Evolutionary conservation across 1,139 yeast species (phyloP), one percentile per base, ranked within the genome.

Genomic region (Eremothecium cymbalariae): DNA sequence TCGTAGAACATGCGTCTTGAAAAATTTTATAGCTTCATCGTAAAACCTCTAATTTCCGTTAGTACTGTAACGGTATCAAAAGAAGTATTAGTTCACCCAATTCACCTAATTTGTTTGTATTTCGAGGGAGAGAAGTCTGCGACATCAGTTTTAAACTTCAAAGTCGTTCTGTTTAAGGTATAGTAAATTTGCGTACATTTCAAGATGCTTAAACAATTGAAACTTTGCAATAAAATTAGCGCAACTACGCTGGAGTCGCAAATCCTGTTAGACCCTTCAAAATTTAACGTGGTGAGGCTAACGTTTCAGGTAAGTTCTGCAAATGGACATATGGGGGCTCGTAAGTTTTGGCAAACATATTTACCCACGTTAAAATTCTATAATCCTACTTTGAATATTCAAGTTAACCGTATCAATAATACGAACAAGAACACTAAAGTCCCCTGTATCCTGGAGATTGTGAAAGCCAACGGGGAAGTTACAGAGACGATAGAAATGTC

Each of bases 321-420:
- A 23, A 59, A 64, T 43, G 73, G 74, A 7, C 75, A 70, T 49
- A 65, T 65, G 67, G 75, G 75, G 2, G 69, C 73, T 9, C 62
- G 71, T 37, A 64, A 64, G 44, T 83, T 86, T 60, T 82, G 94
- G 93, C 74, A 72, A 50, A 63, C 67, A 33, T 71, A 75, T 57
- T 64, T 85, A 39, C 94, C 94, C 14, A 75, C 85, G 9, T 65
- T 86, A 40, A 80, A 77, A 54, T 86, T 82, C 59, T 88, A 84
- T 62, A 86, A 86, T 58, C 90, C 90, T 19, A 63, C 65, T 27
- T 54, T 82, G 21, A 70, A 74, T 22, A 75, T 84, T 40, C 67
- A 72, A 18, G 80, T 85, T 29, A 63, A 68, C 18, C 66, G 83
- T 45, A 65, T 79, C 28, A 60, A 62, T 21, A 68, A 74, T 36